Conservation (phyloP, 176 grass and related monocot species). For the Carex littledalei region DNA sequence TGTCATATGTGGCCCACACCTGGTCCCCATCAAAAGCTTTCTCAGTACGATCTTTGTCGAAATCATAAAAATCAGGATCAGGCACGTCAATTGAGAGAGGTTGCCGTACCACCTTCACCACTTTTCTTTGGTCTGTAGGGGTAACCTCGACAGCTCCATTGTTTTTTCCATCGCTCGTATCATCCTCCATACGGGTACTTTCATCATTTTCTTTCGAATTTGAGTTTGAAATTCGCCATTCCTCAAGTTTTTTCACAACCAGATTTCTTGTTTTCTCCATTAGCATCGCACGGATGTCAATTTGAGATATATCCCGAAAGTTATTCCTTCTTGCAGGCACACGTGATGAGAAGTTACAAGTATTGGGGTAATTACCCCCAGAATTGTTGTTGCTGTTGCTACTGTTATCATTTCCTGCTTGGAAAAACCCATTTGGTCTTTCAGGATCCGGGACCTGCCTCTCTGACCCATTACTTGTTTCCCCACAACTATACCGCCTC, state of each 20-base stretch:
- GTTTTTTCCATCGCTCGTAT: background rate
- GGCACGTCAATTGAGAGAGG: constrained; percentile 49
- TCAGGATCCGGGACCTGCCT: background rate
- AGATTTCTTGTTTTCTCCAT: constrained; percentile 41
- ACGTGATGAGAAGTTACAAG: constrained; percentile 14
- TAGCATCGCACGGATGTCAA: constrained; percentile 36
- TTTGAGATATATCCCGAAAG: constrained; percentile 44
- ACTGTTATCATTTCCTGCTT: constrained; percentile 12
- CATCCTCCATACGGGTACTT: constrained; percentile 4
- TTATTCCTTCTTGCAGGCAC: constrained; percentile 37
- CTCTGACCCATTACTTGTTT: background rate
- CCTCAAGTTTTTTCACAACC: constrained; percentile 36
- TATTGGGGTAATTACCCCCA: constrained; percentile 15
- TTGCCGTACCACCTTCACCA: constrained; percentile 22
- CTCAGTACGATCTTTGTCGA: constrained; percentile 62
- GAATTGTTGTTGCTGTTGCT: constrained; percentile 27
- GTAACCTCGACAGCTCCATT: constrained; percentile 4
- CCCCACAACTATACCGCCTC: constrained; percentile 26
- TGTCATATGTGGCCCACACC: constrained; percentile 65
- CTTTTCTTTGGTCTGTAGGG: constrained; percentile 4
- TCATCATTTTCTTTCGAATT: constrained; percentile 18
- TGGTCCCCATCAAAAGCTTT: constrained; percentile 51
- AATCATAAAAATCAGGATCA: constrained; percentile 64
- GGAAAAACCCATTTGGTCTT: constrained; percentile 25
- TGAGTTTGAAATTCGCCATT: constrained; percentile 16